Evolutionary conservation across 2,329 filamentous ascomycete genomes (phyloP).

Genomic region (Fusarium sp.): DNA sequence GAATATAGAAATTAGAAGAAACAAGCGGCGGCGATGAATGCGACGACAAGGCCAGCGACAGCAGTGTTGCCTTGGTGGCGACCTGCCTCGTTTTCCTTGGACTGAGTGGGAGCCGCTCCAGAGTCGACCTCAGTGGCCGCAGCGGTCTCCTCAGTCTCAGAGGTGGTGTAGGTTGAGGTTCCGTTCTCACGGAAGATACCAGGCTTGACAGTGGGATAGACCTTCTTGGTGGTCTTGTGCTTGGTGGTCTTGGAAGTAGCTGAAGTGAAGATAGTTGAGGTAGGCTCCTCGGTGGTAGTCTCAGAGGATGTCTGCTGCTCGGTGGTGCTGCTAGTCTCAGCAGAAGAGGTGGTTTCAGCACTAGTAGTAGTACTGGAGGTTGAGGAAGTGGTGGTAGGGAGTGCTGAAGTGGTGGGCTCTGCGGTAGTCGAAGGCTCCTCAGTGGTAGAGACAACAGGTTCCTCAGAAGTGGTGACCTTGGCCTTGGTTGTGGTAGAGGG

Average conservation of each 20-base stretch:
- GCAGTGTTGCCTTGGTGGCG: conserved; percentile 63
- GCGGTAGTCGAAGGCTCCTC: conserved; percentile 29
- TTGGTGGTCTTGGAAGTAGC: conserved; percentile 27
- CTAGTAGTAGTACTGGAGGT: conserved; percentile 25
- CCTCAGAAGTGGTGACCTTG: conserved; percentile 30
- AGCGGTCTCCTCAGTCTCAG: conserved; percentile 30
- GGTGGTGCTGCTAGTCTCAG: conserved; percentile 22
- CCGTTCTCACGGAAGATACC: conserved; percentile 68
- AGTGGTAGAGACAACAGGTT: conserved; percentile 37
- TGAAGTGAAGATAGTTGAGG: conserved; percentile 46
- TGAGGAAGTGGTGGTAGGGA: conserved; percentile 27
- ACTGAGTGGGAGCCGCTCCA: conserved; percentile 49
- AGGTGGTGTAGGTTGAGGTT: conserved; percentile 45
- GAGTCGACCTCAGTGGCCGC: conserved; percentile 43
- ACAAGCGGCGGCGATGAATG: conserved; percentile 64
- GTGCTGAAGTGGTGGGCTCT: conserved; percentile 33
- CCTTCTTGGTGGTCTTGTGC: conserved; percentile 33
- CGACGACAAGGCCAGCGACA: conserved; percentile 65
- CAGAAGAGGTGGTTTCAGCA: conserved; percentile 25
- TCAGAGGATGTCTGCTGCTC: conserved; percentile 16
- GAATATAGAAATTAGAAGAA: conserved; percentile 54
- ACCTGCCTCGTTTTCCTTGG: conserved; percentile 59
- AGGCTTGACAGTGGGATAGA: conserved; percentile 46
- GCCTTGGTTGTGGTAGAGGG: conserved; percentile 35
- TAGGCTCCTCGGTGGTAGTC: conserved; percentile 29